phyloP scores from a whole-genome alignment of 176 grass and related monocot species.

The Oryza punctata region DNA sequence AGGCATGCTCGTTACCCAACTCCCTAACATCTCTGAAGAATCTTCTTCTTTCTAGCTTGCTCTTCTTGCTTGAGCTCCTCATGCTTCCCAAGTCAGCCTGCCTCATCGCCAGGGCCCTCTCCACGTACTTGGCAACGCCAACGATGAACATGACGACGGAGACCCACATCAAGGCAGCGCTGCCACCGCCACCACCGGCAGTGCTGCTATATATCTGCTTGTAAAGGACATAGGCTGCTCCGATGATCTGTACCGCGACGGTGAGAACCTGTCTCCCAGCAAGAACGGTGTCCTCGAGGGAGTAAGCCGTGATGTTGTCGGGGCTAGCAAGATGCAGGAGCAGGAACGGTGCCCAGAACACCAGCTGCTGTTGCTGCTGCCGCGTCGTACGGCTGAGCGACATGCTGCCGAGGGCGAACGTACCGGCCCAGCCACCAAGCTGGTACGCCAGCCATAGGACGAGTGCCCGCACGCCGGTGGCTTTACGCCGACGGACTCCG shows the following conservation, averaged over 20 bases:
- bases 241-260: not conserved
- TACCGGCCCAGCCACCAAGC: conserved; percentile 35
- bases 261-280: not conserved
- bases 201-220: not conserved
- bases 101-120: not conserved
- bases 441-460: conserved; percentile 37
- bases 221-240: conserved; percentile 15
- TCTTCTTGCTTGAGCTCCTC: not conserved
- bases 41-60: too few relatives aligned
- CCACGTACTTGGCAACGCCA: conserved; percentile 31
- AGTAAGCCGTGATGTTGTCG: conserved; percentile 58
- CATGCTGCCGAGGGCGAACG: conserved; percentile 30
- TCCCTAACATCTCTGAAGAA: too few relatives aligned
- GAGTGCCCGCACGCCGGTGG: not conserved
- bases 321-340: conserved; percentile 58
- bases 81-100: not conserved
- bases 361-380: conserved; percentile 15
- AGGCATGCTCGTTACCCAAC: not conserved
- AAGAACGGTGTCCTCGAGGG: conserved; percentile 45
- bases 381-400: not conserved
- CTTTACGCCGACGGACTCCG: not conserved
- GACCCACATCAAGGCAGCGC: too few relatives aligned
- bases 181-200: not conserved
- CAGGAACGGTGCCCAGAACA: too few relatives aligned
- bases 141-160: not conserved